Conservation (phyloP, 805 yeast genomes). For the Suhomyces vadensis region DNA sequence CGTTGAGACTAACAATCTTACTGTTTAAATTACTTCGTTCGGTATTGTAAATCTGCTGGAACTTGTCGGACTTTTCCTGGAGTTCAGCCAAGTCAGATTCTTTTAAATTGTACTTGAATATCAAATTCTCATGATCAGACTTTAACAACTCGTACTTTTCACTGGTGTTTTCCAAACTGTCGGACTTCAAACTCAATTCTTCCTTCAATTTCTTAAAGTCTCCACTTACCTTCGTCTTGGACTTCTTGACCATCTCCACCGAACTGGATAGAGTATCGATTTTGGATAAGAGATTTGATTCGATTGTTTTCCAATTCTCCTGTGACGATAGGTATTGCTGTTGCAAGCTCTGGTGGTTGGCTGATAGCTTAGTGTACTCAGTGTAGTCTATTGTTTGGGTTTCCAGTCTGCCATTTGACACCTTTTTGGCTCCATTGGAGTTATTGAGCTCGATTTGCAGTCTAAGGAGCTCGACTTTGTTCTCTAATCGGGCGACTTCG, state of each 20-base stretch:
- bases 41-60: constrained; percentile 30
- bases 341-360: constrained; percentile 59
- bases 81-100: constrained; percentile 23
- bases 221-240: constrained; percentile 28
- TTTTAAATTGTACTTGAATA: constrained; percentile 22
- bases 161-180: constrained; percentile 17
- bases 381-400: constrained; percentile 33
- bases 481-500: constrained; percentile 57
- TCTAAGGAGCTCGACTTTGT: constrained; percentile 67
- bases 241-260: constrained; percentile 31
- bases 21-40: constrained; percentile 30
- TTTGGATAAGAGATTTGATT: constrained; percentile 59
- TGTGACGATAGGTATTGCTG: constrained; percentile 73
- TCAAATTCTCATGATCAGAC: constrained; percentile 15
- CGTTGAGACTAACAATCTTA: constrained; percentile 26
- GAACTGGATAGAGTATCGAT: constrained; percentile 35
- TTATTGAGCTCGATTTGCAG: constrained; percentile 51
- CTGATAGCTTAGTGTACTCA: constrained; percentile 43
- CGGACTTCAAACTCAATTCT: constrained; percentile 15
- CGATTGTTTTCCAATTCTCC: constrained; percentile 82
- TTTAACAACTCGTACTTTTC: constrained; percentile 20
- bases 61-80: constrained; percentile 32
- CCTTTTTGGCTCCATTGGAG: background rate
- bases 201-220: constrained; percentile 34
- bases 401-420: background rate